Base-by-base conservation (phyloP, 768 basidiomycete genomes). In the Serendipita sp. region DNA sequence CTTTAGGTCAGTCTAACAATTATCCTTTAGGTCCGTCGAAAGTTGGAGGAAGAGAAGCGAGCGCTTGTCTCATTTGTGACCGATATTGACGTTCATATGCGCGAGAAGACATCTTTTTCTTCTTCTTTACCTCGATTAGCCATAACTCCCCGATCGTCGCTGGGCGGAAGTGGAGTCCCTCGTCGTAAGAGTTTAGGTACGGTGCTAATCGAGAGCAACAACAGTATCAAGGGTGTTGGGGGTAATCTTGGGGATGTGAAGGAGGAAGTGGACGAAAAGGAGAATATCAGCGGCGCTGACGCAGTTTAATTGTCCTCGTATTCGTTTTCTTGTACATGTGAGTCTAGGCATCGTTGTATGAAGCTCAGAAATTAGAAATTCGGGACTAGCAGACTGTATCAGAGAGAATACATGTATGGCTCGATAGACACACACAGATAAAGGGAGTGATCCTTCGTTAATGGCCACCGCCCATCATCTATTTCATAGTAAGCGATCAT, bases 31-130 rank as follows among this genome's bases (percentile, higher is more conserved):
- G 70, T 76, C 66, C 76, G 87, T 60, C 71, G 75, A 38, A 84
- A 84, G 68, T 73, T 91, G 62, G 89, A 91, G 71, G 85, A 85
- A 48, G 89, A 91, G 74, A 81, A 89, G 44, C 78, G 83, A 28
- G 89, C 88, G 7, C 77, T 92, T 45, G 82, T 86, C 2, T 80
- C 88, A 3, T 92, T 92, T 69, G 90, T 92, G 51, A 79, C 78
- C 72, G 89, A 87, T 72, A 89, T 91, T 70, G 90, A 92, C 65
- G 63, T 64, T 18, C 66, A 68, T 36, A 66, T 69, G 52, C 52
- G 52, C 28, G 52, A 54, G 30, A 15, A 32, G 13, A 54, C 52
- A 28, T 54, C 52, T 13, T 54, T 13, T 28, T n/a, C 52, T 54
- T 54, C 52, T 28, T 54, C 52, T 32, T 32, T 54, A 54, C 52